Conservation (phyloP, 768 basidiomycete species). For the Leccinum pellstonianum region DNA sequence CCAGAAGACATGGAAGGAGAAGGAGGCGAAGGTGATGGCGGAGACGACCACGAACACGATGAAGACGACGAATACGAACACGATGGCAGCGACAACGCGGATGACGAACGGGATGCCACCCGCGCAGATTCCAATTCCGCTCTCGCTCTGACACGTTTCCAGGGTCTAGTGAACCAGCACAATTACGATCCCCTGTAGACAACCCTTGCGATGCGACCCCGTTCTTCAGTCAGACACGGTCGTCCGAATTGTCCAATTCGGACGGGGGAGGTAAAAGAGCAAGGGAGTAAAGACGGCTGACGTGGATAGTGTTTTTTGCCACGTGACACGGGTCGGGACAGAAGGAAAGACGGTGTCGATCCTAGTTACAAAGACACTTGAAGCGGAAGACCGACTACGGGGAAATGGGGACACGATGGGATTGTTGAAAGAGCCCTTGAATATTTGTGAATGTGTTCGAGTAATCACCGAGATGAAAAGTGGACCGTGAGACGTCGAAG, state of each 20-base stretch:
- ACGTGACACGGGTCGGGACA: neutral
- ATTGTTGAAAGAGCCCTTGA: slow-evolving; percentile 7
- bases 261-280: neutral
- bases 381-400: slow-evolving; percentile 9
- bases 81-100: neutral
- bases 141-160: slow-evolving; percentile 4
- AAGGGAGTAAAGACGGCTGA: neutral
- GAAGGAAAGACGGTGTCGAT: neutral
- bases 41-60: neutral
- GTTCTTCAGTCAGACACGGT: neutral
- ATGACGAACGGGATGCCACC: neutral
- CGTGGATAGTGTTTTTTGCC: too few species aligned
- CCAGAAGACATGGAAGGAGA: neutral
- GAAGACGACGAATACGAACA: neutral
- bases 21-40: neutral
- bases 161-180: neutral
- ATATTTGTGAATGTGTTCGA: too few species aligned
- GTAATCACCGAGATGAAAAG: neutral
- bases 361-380: neutral
- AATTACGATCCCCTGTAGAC: neutral
- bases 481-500: neutral
- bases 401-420: slow-evolving; percentile 11
- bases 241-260: neutral
- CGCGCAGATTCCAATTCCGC: neutral
- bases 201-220: neutral